These are phyloP conservation scores for Amniculicola lignicola DNA, from an alignment of 495 filamentous ascomycete genomes.

Conservation along the genomic window DNA sequence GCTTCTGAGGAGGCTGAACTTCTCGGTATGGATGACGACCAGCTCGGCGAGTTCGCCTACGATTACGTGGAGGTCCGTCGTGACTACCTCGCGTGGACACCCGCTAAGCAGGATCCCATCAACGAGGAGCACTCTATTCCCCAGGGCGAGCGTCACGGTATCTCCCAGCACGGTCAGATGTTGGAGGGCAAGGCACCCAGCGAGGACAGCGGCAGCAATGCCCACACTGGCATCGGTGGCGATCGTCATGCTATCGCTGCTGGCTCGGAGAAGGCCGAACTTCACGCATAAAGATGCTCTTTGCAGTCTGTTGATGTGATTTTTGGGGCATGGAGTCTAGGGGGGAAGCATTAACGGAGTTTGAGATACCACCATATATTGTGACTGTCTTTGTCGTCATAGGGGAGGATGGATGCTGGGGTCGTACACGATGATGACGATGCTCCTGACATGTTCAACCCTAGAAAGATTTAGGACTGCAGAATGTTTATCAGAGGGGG, in stretches of 20 bases:
- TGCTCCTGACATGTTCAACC: too few relatives aligned
- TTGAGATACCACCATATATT: slow-evolving; percentile 27
- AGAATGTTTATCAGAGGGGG: too few relatives aligned
- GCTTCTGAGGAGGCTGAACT: slow-evolving; percentile 96
- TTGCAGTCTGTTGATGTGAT: not conserved
- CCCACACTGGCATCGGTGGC: slow-evolving; percentile 45
- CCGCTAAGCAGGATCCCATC: slow-evolving; percentile 63
- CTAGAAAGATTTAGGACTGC: too few relatives aligned
- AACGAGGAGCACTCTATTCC: slow-evolving; percentile 62
- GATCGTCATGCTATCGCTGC: slow-evolving; percentile 37
- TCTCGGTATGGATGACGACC: slow-evolving; percentile 97
- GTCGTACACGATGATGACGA: too few relatives aligned
- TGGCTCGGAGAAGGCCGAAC: slow-evolving; percentile 22
- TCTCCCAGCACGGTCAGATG: slow-evolving; percentile 72
- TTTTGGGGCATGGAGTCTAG: slow-evolving; percentile 9
- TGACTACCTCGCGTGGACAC: slow-evolving; percentile 97
- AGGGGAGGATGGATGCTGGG: too few relatives aligned
- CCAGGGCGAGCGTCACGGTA: slow-evolving; percentile 73
- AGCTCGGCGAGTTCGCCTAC: slow-evolving; percentile 97
- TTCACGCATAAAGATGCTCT: slow-evolving; percentile 2
- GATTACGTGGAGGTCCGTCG: slow-evolving; percentile 98
- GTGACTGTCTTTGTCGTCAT: slow-evolving; percentile 17
- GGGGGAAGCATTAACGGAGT: slow-evolving; percentile 24
- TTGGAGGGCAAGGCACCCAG: slow-evolving; percentile 59
- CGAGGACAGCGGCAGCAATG: slow-evolving; percentile 43